phyloP scores from a whole-genome alignment of 2,329 filamentous ascomycete genomes.

The Fusarium continuum region DNA sequence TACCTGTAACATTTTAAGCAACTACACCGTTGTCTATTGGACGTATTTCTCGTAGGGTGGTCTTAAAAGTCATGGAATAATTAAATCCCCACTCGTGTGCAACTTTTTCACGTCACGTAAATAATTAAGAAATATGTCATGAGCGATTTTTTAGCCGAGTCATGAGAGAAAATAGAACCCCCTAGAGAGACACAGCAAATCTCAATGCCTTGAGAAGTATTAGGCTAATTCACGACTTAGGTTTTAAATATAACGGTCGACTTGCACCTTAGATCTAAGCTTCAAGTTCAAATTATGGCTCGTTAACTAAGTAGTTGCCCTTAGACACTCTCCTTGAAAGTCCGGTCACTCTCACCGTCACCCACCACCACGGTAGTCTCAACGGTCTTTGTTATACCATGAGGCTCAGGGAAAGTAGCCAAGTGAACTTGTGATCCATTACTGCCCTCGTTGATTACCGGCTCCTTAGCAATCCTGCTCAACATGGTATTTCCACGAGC shows the following conservation, averaged over 20 bases:
- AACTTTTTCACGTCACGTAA: too few species aligned
- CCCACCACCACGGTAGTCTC: conserved; percentile 26
- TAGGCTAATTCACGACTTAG: neutral
- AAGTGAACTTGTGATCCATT: conserved; percentile 24
- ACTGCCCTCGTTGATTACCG: neutral
- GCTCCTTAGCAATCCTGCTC: conserved; percentile 11
- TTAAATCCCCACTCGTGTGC: neutral
- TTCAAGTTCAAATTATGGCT: too few species aligned
- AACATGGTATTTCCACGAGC: neutral
- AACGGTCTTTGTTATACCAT: conserved; percentile 28
- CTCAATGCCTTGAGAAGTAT: neutral
- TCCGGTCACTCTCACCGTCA: conserved; percentile 9
- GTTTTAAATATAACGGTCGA: too few species aligned
- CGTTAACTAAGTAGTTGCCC: too few species aligned
- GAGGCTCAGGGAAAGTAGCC: conserved; percentile 2
- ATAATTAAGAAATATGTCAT: too few species aligned
- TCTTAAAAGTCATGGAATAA: neutral
- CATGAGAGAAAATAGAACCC: too few species aligned
- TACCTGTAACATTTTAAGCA: conserved; percentile 12
- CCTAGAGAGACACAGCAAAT: too few species aligned
- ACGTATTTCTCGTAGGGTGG: too few species aligned
- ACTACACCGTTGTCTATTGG: too few species aligned
- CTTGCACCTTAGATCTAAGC: too few species aligned
- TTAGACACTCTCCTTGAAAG: neutral
- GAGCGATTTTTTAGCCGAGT: too few species aligned